These are phyloP conservation scores for Pugionium dolabratum DNA, from an alignment of 345 rosid species.

Conservation along the genomic window DNA sequence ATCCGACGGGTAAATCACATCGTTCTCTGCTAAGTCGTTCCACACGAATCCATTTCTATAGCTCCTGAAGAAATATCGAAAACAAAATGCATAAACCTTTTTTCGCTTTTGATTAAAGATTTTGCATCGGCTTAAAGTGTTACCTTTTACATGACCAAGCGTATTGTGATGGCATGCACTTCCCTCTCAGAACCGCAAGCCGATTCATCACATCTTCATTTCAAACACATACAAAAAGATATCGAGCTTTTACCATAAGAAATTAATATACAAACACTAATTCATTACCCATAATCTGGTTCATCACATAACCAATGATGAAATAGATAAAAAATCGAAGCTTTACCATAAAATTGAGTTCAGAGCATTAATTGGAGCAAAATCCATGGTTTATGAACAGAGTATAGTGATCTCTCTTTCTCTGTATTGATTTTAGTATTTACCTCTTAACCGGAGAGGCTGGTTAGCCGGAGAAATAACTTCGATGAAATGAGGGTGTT, in stretches of 20 bases:
- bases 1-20: constrained; percentile 67
- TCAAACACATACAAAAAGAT: background rate
- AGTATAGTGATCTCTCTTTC: background rate
- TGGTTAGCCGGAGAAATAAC: constrained; percentile 61
- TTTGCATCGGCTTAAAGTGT: background rate
- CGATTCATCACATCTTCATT: constrained; percentile 65
- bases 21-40: constrained; percentile 84
- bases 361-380: background rate
- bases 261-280: background rate
- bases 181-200: constrained; percentile 72
- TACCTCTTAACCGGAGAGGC: constrained; percentile 84
- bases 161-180: constrained; percentile 74
- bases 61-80: constrained; percentile 47
- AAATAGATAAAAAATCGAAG: background rate
- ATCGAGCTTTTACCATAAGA: background rate
- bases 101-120: background rate
- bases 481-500: constrained; percentile 93
- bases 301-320: constrained; percentile 8
- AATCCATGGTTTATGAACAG: background rate
- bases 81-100: background rate
- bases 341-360: background rate
- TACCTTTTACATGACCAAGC: constrained; percentile 98
- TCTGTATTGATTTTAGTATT: background rate
- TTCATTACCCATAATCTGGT: background rate
- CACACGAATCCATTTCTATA: constrained; percentile 95